Evolutionary conservation across 2,329 filamentous ascomycete genomes (phyloP), one percentile per base, ranked within the genome.

Genomic region (Orbilia blumenaviensis): DNA sequence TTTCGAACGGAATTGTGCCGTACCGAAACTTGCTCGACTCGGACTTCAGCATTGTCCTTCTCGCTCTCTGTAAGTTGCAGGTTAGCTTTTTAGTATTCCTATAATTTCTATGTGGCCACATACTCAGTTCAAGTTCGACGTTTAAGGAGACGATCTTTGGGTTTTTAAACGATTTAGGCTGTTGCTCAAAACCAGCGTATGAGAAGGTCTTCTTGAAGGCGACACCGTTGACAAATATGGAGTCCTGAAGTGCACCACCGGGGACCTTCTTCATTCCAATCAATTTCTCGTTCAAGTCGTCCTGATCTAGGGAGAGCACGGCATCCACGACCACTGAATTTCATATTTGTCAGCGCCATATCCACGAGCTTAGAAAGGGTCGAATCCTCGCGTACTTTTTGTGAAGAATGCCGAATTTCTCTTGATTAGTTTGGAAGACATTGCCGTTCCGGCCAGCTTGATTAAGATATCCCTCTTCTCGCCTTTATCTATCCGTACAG

Each of bases 131-230:
- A 77, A 99, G 88, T 85, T 99, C 95, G 80, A 99, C 95, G 83
- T 98, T 99, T 80, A 99, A 86, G 84, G 94, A 98, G 77, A 97
- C 92, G 80, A 99, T 96, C 87, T 96, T 96, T 77, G 95, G 95
- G 84, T 97, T 89, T 82, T 88, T 89, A 87, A 99, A 98, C 6
- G 89, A 90, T 85, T 99, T 99, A 79, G 95, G 95, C 85, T 99
- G 95, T 85, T 99, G 95, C 85, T 99, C 95, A 85, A 99, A 99
- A 82, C 95, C 95, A 80, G 95, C 95, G 83, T 99, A 99, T 61
- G 94, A 94, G 84, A 99, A 99, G 3, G 95, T 99, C 89, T 99
- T 99, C 87, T 98, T 98, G 88, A 99, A 99, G 36, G 95, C 94
- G 78, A 99, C 95, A 82, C 95, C 95, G 83, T 98, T 95, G 82